Evolutionary conservation across 2,329 filamentous ascomycete genomes (phyloP).

Genomic region (Aspergillus ruber): DNA sequence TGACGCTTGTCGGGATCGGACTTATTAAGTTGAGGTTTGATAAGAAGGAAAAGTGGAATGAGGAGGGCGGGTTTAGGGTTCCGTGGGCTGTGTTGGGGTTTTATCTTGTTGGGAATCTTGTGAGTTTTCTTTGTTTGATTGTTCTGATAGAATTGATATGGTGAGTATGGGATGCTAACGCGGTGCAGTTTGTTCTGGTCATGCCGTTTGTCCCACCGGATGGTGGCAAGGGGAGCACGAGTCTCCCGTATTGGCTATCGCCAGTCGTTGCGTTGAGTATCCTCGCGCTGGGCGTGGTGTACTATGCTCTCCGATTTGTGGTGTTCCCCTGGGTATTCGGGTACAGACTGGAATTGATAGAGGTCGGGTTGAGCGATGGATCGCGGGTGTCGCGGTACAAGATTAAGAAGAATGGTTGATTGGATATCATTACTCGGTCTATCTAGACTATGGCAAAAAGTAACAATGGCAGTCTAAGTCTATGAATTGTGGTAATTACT

Average conservation of each 20-base stretch:
- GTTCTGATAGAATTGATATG: too few relatives aligned
- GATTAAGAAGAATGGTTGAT: neutral
- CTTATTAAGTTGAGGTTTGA: slow-evolving; percentile 12
- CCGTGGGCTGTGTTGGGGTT: slow-evolving; percentile 13
- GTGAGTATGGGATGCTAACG: too few relatives aligned
- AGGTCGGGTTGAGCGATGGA: slow-evolving; percentile 10
- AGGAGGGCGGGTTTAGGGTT: slow-evolving; percentile 8
- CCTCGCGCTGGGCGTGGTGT: slow-evolving; percentile 10
- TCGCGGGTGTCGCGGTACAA: slow-evolving; percentile 4
- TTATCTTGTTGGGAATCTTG: slow-evolving; percentile 13
- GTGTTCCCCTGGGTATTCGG: slow-evolving; percentile 10
- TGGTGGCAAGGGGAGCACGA: slow-evolving; percentile 6
- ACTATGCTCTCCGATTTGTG: slow-evolving; percentile 9
- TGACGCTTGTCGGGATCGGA: slow-evolving; percentile 12
- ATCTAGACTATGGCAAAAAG: too few relatives aligned
- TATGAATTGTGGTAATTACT: neutral
- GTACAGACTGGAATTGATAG: slow-evolving; percentile 7
- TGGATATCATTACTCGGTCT: too few relatives aligned
- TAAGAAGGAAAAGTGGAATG: neutral
- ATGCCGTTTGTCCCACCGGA: slow-evolving; percentile 16
- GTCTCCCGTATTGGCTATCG: slow-evolving; percentile 13
- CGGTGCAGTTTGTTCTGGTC: slow-evolving; percentile 11
- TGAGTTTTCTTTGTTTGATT: slow-evolving; percentile 4
- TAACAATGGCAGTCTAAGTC: neutral
- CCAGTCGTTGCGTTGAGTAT: slow-evolving; percentile 13